Base-by-base conservation (phyloP, 2,329 filamentous ascomycete species). In the Apiospora marii region DNA sequence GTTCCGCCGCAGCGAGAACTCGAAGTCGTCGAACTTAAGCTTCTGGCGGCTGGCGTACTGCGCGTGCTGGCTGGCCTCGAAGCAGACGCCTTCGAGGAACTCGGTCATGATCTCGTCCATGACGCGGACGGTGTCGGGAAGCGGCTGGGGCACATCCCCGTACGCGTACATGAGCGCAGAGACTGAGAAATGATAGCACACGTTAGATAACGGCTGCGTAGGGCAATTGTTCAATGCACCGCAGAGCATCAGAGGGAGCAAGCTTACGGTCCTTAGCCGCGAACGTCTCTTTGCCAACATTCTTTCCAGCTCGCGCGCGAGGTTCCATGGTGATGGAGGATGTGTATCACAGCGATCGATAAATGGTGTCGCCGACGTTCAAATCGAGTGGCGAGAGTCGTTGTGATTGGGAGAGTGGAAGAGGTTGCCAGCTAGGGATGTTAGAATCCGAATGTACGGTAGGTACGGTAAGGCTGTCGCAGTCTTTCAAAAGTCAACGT, bases 11-110 rank as follows among this genome's bases (percentile, higher is more conserved):
- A 98, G 90, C 51, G 95, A 94, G 83, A 97, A 99, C 80, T 97
- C 95, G 85, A 99, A 98, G 83, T 99, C 96, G 79, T 98, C 96
- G 79, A 97, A 94, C 83, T 99, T 99, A 84, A 99, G 95, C 85
- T 99, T 99, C 79, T 97, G 94, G 1, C 96, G 93, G 0, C 95
- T 93, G 2, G 93, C 92, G 83, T 97, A 94, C 81, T 94, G 92
- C 0, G 96, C 96, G 70, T 92, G 92, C 64, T 94, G 91, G 5
- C 95, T 94, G 4, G 96, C 96, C 80, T 94, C 92, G 85, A 97
- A 96, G 83, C 94, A 96, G 71, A 96, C 92, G 82, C 96, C 94
- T 81, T 97, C 94, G 81, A 98, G 94, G 86, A 97, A 98, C 85
- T 98, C 96, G 74, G 95, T 98, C 74, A 98, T 91, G 77, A 98